Conservation (phyloP, 768 basidiomycete genomes). For the Auricularia sp. region DNA sequence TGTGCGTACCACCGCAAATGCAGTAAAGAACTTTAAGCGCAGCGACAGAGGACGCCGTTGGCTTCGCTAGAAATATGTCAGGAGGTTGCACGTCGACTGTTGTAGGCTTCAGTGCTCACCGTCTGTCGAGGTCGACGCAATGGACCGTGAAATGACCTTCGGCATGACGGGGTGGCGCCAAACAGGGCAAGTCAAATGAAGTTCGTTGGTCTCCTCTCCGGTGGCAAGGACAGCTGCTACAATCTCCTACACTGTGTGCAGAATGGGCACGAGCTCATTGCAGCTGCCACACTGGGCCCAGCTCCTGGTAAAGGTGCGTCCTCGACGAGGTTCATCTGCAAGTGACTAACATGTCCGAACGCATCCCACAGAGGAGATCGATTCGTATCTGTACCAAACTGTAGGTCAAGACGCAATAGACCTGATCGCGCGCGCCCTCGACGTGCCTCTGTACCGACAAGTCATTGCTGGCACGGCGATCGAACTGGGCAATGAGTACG, state of each 20-base stretch:
- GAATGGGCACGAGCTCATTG: constrained; percentile 81
- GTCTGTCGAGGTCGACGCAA: constrained; percentile 80
- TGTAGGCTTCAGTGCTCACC: constrained; percentile 33
- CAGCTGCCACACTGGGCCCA: constrained; percentile 83
- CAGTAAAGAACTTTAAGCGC: constrained; percentile 54
- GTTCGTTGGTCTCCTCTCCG: constrained; percentile 88
- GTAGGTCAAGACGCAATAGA: constrained; percentile 93
- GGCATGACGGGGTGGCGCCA: constrained; percentile 46
- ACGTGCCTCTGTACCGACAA: constrained; percentile 74
- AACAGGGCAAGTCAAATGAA: constrained; percentile 45
- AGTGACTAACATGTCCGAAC: constrained; percentile 11
- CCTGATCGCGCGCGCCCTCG: constrained; percentile 73
- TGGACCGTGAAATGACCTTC: constrained; percentile 83
- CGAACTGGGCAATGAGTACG: constrained; percentile 80
- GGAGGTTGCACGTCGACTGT: too few relatives aligned
- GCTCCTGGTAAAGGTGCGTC: constrained; percentile 70
- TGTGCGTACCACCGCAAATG: constrained; percentile 81
- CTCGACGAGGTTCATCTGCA: constrained; percentile 10
- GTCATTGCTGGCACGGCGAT: constrained; percentile 76
- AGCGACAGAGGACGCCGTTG: constrained; percentile 69
- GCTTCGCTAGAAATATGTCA: constrained; percentile 41
- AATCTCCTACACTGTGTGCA: constrained; percentile 81
- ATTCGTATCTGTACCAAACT: constrained; percentile 98
- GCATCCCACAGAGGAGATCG: constrained; percentile 76
- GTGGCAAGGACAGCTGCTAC: constrained; percentile 97